Evolutionary conservation across 2,329 filamentous ascomycete species (phyloP).

Genomic region (Pseudogymnoascus sp.): DNA sequence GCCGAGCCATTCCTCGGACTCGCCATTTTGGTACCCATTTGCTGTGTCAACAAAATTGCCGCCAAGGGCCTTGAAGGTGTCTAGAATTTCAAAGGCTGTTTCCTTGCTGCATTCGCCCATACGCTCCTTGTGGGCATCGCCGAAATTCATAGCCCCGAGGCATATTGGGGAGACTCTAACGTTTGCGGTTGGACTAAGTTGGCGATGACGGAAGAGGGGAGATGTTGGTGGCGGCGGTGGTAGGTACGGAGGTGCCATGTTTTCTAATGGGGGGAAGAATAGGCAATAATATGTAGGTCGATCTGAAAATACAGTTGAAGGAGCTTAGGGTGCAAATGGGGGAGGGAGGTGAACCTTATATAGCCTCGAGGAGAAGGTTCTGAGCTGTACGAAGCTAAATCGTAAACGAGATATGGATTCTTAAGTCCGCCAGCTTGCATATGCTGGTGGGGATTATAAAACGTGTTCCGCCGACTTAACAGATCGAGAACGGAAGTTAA

Average conservation of each 20-base stretch:
- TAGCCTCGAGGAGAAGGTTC: too few relatives aligned
- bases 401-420: background rate
- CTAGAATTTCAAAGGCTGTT: slow-evolving; percentile 47
- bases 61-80: slow-evolving; percentile 46
- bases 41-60: slow-evolving; percentile 63
- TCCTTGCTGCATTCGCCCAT: slow-evolving; percentile 51
- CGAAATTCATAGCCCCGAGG: slow-evolving; percentile 35
- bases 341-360: too few relatives aligned
- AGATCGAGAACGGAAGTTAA: too few relatives aligned
- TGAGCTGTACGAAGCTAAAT: slow-evolving; percentile 31
- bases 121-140: slow-evolving; percentile 39
- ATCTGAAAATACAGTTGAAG: too few relatives aligned
- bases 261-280: too few relatives aligned
- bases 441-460: too few relatives aligned
- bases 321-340: too few relatives aligned
- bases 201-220: slow-evolving; percentile 17
- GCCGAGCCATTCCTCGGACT: slow-evolving; percentile 51
- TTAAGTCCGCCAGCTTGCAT: too few relatives aligned
- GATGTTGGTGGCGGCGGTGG: slow-evolving; percentile 17
- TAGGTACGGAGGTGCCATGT: background rate
- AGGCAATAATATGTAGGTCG: too few relatives aligned
- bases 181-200: slow-evolving; percentile 25
- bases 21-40: slow-evolving; percentile 48
- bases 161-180: slow-evolving; percentile 28
- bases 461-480: too few relatives aligned